Evolutionary conservation across 805 yeast genomes (phyloP).

Genomic region (Zygosaccharomyces pseudorouxii): DNA sequence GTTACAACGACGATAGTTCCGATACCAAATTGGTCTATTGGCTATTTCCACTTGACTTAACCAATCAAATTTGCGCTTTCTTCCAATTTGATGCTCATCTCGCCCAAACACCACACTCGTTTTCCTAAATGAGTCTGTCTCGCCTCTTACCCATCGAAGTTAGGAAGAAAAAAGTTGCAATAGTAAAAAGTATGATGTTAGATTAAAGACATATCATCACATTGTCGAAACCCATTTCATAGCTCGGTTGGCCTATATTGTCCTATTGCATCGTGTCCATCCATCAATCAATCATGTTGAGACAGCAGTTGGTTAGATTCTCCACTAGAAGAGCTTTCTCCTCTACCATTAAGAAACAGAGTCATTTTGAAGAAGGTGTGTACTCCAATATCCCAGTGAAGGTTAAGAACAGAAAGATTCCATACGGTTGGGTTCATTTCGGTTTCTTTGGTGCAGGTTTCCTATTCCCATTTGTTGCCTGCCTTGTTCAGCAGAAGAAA

Average conservation of each 20-base stretch:
- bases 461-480: conserved; percentile 72
- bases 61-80: conserved; percentile 17
- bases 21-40: not conserved
- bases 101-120: conserved; percentile 13
- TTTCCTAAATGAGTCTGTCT: not conserved
- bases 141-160: conserved; percentile 8
- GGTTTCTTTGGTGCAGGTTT: conserved; percentile 69
- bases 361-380: conserved; percentile 71
- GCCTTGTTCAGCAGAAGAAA: conserved; percentile 81
- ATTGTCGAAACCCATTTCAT: not conserved
- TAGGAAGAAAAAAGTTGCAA: not conserved
- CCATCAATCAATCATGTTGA: conserved; percentile 26
- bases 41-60: not conserved
- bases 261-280: not conserved
- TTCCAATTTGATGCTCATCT: not conserved
- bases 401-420: conserved; percentile 90
- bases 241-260: not conserved
- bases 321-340: conserved; percentile 48
- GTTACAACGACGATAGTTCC: not conserved
- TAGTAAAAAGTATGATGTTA: not conserved
- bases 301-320: conserved; percentile 32
- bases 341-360: conserved; percentile 39
- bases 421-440: conserved; percentile 78
- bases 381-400: conserved; percentile 92
- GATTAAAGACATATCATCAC: not conserved